Conservation (phyloP, 768 basidiomycete species). For the Boletus speciosus region DNA sequence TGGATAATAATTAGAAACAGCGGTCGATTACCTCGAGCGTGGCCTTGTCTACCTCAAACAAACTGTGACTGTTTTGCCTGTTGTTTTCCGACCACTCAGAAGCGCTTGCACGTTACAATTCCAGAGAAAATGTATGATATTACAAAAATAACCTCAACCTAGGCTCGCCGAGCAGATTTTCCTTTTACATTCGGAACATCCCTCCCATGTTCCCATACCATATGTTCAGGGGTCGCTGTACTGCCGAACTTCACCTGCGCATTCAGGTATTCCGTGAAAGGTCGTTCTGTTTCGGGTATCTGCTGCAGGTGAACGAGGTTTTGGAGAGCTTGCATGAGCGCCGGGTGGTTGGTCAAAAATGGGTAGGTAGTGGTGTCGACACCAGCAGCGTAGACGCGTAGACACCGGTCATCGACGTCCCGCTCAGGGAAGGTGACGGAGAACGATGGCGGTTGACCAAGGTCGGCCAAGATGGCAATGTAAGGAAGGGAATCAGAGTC, state of each 20-base stretch:
- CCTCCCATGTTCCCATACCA: background rate
- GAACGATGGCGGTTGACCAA: no score
- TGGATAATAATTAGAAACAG: no score
- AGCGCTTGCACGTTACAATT: no score
- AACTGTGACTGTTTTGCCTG: no score
- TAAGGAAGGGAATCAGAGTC: no score
- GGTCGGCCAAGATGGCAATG: no score
- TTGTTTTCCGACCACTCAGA: no score
- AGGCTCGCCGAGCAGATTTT: background rate
- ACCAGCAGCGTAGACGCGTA: conserved; percentile 11
- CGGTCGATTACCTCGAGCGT: no score
- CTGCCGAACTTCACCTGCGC: background rate
- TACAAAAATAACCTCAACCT: no score
- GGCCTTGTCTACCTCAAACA: no score
- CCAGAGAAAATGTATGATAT: no score
- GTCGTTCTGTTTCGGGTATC: background rate
- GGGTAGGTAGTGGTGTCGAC: conserved; percentile 3
- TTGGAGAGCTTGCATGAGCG: background rate
- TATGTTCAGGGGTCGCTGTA: background rate
- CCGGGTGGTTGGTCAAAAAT: background rate
- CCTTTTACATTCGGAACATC: background rate
- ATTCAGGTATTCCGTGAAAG: background rate
- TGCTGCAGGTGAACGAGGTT: background rate
- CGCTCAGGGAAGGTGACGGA: background rate
- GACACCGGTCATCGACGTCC: background rate